Percentiles rank a stretch among this genome's conserved stretches.
Evolutionary conservation across 305 asterid species (phyloP).

Genomic region (Andrographis paniculata): DNA sequence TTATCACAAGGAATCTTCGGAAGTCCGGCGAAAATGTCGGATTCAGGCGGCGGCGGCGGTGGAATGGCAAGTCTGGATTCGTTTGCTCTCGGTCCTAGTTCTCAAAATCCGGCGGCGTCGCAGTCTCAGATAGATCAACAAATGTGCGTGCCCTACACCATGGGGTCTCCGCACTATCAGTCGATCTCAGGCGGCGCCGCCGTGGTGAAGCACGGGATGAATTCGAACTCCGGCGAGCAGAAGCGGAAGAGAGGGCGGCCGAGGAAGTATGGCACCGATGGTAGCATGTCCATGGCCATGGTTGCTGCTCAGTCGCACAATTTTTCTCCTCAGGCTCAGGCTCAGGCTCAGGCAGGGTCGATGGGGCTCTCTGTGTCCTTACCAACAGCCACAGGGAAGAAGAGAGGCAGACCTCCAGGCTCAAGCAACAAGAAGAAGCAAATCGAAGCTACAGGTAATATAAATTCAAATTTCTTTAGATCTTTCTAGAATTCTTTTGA

Average conservation of each 20-base stretch:
- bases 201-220: slow-evolving; percentile 18
- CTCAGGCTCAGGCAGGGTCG: slow-evolving; percentile 11
- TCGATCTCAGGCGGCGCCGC: slow-evolving; percentile 16
- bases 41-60: slow-evolving; percentile 21
- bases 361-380: slow-evolving; percentile 18
- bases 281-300: slow-evolving; percentile 26
- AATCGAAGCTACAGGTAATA: slow-evolving; percentile 34
- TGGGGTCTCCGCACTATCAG: slow-evolving; percentile 28
- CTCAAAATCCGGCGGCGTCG: slow-evolving; percentile 17
- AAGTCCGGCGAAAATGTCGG: slow-evolving; percentile 30
- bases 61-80: slow-evolving; percentile 29
- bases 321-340: slow-evolving; percentile 19
- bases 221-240: slow-evolving; percentile 33
- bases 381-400: slow-evolving; percentile 31
- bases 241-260: slow-evolving; percentile 53
- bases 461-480: neutral
- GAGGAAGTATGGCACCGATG: slow-evolving; percentile 44
- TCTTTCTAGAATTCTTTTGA: slow-evolving; percentile 3
- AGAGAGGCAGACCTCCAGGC: slow-evolving; percentile 56
- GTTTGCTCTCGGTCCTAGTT: slow-evolving; percentile 18
- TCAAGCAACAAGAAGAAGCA: slow-evolving; percentile 40
- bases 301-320: slow-evolving; percentile 22
- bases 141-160: slow-evolving; percentile 25
- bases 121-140: slow-evolving; percentile 33
- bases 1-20: slow-evolving; percentile 17